Evolutionary conservation across 208 protist genomes (phyloP).

Genomic region (Trichomonas tenax): DNA sequence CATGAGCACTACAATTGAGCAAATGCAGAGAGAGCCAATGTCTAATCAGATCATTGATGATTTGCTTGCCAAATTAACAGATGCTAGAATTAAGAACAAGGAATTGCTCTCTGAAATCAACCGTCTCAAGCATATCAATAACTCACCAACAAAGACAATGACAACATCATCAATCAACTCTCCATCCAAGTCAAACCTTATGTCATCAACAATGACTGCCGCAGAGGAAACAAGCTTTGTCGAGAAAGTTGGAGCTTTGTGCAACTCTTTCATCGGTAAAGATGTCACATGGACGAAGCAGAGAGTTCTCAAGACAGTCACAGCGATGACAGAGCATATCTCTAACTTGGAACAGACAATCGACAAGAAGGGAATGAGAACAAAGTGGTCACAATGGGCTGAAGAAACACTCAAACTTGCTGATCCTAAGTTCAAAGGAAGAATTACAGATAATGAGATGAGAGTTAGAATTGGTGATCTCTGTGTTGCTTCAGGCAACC

Average conservation of each 20-base stretch:
- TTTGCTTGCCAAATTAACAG: not conserved
- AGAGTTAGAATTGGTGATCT: not conserved
- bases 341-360: not conserved
- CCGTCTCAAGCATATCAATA: not conserved
- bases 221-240: not conserved
- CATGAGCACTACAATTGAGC: not conserved
- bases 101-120: not conserved
- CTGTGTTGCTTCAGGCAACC: not conserved
- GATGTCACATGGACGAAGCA: not conserved
- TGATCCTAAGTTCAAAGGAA: not conserved
- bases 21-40: not conserved
- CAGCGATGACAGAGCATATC: not conserved
- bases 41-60: not conserved
- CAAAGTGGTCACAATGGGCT: not conserved
- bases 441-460: not conserved
- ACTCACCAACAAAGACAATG: not conserved
- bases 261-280: not conserved
- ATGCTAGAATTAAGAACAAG: not conserved
- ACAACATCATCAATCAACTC: not conserved
- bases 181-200: not conserved
- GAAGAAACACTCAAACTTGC: not conserved
- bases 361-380: not conserved
- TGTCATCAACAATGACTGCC: not conserved
- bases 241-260: not conserved
- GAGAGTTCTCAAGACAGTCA: not conserved